A percentile compares a stretch with the other conserved stretches of the same genome.
These are phyloP conservation scores for Diaporthe sp. DNA, from an alignment of 2,329 filamentous ascomycete species.

Conservation along the genomic window DNA sequence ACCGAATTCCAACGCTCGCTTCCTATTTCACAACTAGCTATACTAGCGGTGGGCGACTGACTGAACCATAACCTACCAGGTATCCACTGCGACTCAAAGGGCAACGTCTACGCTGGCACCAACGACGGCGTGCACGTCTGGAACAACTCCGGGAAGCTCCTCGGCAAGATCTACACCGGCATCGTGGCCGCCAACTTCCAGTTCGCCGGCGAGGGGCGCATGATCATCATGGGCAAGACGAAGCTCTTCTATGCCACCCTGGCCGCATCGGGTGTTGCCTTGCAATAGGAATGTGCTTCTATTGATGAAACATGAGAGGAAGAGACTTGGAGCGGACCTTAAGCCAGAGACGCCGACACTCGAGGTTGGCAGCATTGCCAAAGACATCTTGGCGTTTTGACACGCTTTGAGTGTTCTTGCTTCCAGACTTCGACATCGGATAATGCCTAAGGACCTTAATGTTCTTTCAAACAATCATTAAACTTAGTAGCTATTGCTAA, in stretches of 20 bases:
- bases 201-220: slow-evolving; percentile 55
- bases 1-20: neutral
- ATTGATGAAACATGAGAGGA: no score
- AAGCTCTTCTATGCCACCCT: slow-evolving; percentile 52
- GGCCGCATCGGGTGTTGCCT: slow-evolving; percentile 42
- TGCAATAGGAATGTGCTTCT: neutral
- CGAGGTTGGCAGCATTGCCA: no score
- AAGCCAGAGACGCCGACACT: no score
- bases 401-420: no score
- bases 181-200: slow-evolving; percentile 61
- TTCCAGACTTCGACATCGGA: no score
- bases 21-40: no score
- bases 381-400: no score
- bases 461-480: no score
- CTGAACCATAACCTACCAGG: slow-evolving; percentile 59
- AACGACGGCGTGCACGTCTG: slow-evolving; percentile 65
- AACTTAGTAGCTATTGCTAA: no score
- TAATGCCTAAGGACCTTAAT: rapidly evolving
- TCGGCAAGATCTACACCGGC: slow-evolving; percentile 70
- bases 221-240: slow-evolving; percentile 54
- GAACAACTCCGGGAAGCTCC: slow-evolving; percentile 59
- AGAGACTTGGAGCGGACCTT: no score
- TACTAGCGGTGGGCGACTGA: slow-evolving; percentile 36
- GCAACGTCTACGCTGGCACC: slow-evolving; percentile 67
- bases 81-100: slow-evolving; percentile 65